A percentile compares a stretch with the other conserved stretches of the same genome.
phyloP scores from a whole-genome alignment of 495 filamentous ascomycete species.

The Acidomyces sp. region DNA sequence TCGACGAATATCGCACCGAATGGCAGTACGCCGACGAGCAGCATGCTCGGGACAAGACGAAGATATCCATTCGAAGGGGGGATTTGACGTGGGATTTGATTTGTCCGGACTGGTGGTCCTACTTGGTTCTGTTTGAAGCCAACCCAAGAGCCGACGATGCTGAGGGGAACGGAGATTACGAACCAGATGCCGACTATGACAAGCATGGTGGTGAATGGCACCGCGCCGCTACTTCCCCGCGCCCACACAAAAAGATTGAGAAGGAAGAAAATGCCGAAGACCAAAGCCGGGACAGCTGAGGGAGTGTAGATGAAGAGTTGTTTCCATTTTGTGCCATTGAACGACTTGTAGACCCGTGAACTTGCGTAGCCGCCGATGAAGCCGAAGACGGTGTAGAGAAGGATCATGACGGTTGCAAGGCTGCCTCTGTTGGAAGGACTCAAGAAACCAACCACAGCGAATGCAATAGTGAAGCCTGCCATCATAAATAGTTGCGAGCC shows the following conservation, averaged over 20 bases:
- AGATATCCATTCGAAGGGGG: conserved; percentile 71
- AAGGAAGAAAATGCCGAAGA: conserved; percentile 82
- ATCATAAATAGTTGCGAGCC: conserved; percentile 95
- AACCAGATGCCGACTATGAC: conserved; percentile 92
- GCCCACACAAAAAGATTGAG: conserved; percentile 95
- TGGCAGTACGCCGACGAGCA: conserved; percentile 79
- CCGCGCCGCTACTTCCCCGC: conserved; percentile 76
- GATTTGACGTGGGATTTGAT: conserved; percentile 95
- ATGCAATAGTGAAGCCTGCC: conserved; percentile 83
- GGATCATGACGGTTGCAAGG: conserved; percentile 76
- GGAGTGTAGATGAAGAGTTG: conserved; percentile 82
- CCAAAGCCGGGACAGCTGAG: conserved; percentile 67
- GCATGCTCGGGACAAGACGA: conserved; percentile 70
- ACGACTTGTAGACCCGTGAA: conserved; percentile 77
- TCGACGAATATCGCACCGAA: conserved; percentile 96
- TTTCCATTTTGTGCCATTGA: conserved; percentile 88
- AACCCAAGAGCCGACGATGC: conserved; percentile 81
- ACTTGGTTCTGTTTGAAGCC: conserved; percentile 62
- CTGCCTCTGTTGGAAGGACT: conserved; percentile 91
- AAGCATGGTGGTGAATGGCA: conserved; percentile 94
- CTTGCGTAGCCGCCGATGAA: conserved; percentile 90
- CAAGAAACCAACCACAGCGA: conserved; percentile 86
- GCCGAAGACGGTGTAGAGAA: conserved; percentile 85
- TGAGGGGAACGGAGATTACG: conserved; percentile 82
- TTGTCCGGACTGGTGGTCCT: conserved; percentile 76